Evolutionary conservation across 2,329 filamentous ascomycete species (phyloP).

Genomic region (Graphilbum ipis-grandicollis): DNA sequence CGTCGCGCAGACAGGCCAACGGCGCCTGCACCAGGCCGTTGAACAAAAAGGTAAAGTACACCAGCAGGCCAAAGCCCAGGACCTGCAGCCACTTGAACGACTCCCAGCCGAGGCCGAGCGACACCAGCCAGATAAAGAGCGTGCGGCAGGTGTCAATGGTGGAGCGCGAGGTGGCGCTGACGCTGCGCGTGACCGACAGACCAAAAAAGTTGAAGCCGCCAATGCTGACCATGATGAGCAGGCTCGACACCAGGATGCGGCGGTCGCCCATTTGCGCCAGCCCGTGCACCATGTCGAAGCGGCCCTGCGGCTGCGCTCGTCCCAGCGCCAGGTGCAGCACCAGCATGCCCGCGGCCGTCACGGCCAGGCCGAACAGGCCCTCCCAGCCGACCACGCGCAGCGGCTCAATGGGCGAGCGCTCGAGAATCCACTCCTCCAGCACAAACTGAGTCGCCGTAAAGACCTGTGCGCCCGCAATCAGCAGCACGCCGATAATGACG

Average conservation of each 20-base stretch:
- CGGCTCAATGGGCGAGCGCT: constrained; percentile 49
- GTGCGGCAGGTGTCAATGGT: constrained; percentile 97
- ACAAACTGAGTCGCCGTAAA: constrained; percentile 97
- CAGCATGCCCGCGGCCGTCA: constrained; percentile 65
- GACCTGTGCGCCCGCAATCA: constrained; percentile 89
- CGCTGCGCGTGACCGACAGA: constrained; percentile 72
- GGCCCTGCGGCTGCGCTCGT: constrained; percentile 58
- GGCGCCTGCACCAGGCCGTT: constrained; percentile 85
- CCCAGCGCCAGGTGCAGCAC: constrained; percentile 66
- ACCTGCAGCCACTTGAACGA: constrained; percentile 96
- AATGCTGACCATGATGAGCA: constrained; percentile 95
- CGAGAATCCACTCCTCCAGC: constrained; percentile 80
- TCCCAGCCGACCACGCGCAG: constrained; percentile 93
- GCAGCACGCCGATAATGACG: constrained; percentile 65
- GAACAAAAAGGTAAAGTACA: constrained; percentile 94
- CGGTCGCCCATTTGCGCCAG: constrained; percentile 63
- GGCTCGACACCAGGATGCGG: constrained; percentile 55
- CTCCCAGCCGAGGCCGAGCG: constrained; percentile 87
- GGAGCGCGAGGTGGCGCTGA: constrained; percentile 83
- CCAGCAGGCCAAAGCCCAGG: constrained; percentile 67
- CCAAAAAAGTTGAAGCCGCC: constrained; percentile 99
- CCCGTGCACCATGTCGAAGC: constrained; percentile 81
- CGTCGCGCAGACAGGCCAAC: constrained; percentile 45
- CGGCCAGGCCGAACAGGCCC: constrained; percentile 71
- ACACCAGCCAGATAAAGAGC: constrained; percentile 95